Conservation (phyloP, 78 protist genomes). For the Anaeramoeba flamelloides region DNA sequence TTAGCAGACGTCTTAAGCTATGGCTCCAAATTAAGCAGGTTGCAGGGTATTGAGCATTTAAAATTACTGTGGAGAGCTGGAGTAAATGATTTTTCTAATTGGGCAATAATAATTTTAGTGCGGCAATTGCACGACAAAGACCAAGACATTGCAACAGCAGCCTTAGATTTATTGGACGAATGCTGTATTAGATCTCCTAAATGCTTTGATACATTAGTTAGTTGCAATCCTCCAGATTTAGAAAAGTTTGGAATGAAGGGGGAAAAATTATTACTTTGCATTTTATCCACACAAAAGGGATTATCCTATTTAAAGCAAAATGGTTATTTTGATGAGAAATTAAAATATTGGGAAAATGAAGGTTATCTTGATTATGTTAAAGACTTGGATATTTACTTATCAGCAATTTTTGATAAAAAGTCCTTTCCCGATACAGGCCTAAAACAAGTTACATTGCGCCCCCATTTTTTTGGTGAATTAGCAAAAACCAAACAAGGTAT, state of each 20-base stretch:
- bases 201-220: neutral
- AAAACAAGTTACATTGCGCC: too few species aligned
- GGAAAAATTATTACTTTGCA: neutral
- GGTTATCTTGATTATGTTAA: neutral
- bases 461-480: too few species aligned
- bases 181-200: neutral
- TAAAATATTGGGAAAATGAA: neutral
- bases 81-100: neutral
- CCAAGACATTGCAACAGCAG: neutral
- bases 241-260: neutral
- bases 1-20: neutral
- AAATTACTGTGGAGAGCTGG: neutral
- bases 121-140: neutral
- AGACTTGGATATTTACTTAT: neutral
- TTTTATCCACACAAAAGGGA: neutral
- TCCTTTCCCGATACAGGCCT: too few species aligned
- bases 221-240: neutral
- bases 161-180: neutral
- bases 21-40: neutral
- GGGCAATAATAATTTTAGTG: neutral
- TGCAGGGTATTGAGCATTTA: neutral
- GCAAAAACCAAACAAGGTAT: too few species aligned
- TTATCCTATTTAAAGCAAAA: neutral
- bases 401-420: neutral
- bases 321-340: neutral